These are phyloP conservation scores for Trichoderma sp. DNA, from an alignment of 2,329 filamentous ascomycete genomes.

Conservation along the genomic window DNA sequence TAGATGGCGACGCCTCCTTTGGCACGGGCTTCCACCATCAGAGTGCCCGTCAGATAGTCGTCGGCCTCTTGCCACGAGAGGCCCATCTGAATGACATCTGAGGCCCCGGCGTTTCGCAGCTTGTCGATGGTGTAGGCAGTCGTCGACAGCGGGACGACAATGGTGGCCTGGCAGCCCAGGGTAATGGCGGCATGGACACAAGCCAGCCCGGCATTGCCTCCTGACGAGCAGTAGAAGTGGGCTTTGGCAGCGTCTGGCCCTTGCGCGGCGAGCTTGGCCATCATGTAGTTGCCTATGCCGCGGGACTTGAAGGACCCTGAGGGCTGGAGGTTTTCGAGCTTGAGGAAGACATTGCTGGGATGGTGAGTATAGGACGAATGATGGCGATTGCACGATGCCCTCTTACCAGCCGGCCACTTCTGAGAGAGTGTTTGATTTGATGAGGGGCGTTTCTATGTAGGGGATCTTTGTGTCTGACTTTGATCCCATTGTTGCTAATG, in stretches of 20 bases:
- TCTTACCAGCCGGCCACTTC: conserved; percentile 32
- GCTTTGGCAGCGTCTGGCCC: conserved; percentile 27
- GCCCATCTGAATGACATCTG: conserved; percentile 66
- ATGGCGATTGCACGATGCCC: not conserved
- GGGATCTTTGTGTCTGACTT: conserved; percentile 41
- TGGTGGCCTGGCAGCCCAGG: conserved; percentile 65
- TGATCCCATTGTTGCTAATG: conserved; percentile 11
- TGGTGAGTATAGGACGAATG: no score
- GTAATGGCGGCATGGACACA: conserved; percentile 70
- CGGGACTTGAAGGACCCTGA: conserved; percentile 83
- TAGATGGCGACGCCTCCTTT: conserved; percentile 54
- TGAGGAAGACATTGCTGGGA: conserved; percentile 72
- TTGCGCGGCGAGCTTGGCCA: conserved; percentile 41
- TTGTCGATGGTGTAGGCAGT: conserved; percentile 69
- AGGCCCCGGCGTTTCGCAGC: conserved; percentile 63
- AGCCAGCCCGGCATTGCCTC: conserved; percentile 79
- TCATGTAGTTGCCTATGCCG: conserved; percentile 72
- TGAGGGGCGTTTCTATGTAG: conserved; percentile 69
- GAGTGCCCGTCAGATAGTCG: conserved; percentile 59
- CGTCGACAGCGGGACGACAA: conserved; percentile 70
- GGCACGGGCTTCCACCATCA: conserved; percentile 42
- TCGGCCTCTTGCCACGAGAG: conserved; percentile 71
- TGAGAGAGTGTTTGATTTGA: conserved; percentile 57
- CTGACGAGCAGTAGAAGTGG: conserved; percentile 74
- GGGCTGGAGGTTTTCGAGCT: conserved; percentile 80